A percentile compares a stretch with the other conserved stretches of the same genome.
These are phyloP conservation scores for Claviceps maximensis DNA, from an alignment of 2,329 filamentous ascomycete species.

Conservation along the genomic window DNA sequence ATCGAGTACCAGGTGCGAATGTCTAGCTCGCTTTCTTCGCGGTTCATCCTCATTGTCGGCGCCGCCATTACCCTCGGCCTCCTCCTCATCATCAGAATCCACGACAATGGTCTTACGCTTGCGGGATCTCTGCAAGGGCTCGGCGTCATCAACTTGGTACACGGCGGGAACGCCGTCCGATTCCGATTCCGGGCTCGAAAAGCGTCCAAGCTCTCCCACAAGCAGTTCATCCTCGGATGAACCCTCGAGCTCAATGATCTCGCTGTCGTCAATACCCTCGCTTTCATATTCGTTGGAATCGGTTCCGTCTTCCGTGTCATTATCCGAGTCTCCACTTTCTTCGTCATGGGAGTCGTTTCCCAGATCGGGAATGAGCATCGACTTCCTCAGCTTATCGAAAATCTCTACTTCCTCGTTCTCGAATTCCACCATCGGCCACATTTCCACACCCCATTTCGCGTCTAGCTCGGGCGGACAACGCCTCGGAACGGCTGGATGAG, in stretches of 20 bases:
- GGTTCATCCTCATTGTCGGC: conserved; percentile 13
- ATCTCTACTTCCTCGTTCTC: conserved; percentile 10
- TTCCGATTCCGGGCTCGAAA: conserved; percentile 4
- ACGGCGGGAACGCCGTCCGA: conserved; percentile 6
- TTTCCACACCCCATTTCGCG: conserved; percentile 8
- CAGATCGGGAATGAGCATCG: background rate
- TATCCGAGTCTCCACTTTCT: background rate
- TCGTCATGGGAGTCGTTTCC: conserved; percentile 5
- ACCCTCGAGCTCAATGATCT: conserved; percentile 14
- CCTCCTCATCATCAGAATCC: conserved; percentile 16
- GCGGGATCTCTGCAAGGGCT: conserved; percentile 8
- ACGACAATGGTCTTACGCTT: conserved; percentile 17
- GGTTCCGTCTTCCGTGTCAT: conserved; percentile 4
- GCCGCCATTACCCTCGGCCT: conserved; percentile 11
- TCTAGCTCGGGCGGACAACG: background rate
- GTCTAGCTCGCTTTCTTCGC: background rate
- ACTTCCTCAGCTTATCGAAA: conserved; percentile 8
- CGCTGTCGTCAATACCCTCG: conserved; percentile 25
- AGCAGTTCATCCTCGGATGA: conserved; percentile 7
- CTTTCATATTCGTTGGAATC: conserved; percentile 24
- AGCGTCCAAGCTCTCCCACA: background rate
- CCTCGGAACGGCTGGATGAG: conserved; percentile 12
- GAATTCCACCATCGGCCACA: conserved; percentile 21
- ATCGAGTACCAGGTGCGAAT: background rate
- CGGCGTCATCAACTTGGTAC: background rate